Base-by-base conservation (phyloP, 495 filamentous ascomycete genomes). In the Pyronema domesticum region DNA sequence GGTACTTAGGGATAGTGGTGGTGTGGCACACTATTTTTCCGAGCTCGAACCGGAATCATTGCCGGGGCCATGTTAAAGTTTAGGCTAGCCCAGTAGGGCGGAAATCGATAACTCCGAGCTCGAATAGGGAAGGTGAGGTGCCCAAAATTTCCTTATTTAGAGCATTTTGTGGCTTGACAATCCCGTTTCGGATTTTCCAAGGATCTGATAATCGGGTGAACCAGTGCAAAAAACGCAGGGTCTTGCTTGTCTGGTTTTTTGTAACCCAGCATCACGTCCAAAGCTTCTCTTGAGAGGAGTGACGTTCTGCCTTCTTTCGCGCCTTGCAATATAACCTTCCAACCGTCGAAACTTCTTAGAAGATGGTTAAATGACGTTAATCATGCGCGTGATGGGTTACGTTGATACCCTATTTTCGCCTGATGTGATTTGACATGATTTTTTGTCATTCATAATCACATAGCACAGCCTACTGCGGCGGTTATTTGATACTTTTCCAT, bases 401-500 rank as follows among this genome's bases (percentile, higher is more conserved):
- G 13, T 19, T 47, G 10, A 10, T 15, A 23, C 45, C 13, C 45
- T 3, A 17, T 14, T 23, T 10, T 15, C 10, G 23, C 23, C n/a
- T 14, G 4, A 47, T 14, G 9, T 10, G 3, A 10, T 47, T 47
- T 14, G 45, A 10, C 45, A 30, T 30, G 2, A 30, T 2, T 30
- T 30, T 30, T 30, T 5, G 23, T 30, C 23, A 30, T 30, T 30
- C 23, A 30, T 30, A 30, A 30, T 30, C 23, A 30, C 23, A 30
- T 30, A n/a, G 45, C 45, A 47, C 18, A 47, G 45, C 45, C 45
- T 19, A 47, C 45, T 10, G 45, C 45, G 45, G 45, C 45, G 45
- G 45, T 47, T 47, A 47, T 14, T 14, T 19, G n/a, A 15, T 19
- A 13, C 11, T 42, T 13, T 13, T n/a, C 2, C 17, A 15, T 46